phyloP scores from a whole-genome alignment of 192 early-diverging fungal species.

The Diversispora eburnea region DNA sequence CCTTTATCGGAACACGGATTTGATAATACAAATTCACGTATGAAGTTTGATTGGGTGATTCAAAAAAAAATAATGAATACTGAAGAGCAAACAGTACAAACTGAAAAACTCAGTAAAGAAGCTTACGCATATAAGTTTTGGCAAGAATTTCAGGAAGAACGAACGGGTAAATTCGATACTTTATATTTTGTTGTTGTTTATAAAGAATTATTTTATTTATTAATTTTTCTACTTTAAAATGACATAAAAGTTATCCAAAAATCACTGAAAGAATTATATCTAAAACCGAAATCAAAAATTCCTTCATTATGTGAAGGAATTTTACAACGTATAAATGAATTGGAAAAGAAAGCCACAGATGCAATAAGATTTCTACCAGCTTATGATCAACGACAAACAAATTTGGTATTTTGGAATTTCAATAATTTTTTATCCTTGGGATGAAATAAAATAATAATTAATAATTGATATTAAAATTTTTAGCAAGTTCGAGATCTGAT shows the following conservation, averaged over 20 bases:
- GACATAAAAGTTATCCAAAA: conserved; percentile 7
- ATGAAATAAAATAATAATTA: too few species aligned
- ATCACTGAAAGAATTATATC: not conserved
- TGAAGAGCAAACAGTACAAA: not conserved
- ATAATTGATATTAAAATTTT: conserved; percentile 9
- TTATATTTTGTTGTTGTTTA: too few species aligned
- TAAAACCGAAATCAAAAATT: conserved; percentile 14
- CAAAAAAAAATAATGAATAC: not conserved
- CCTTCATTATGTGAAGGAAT: conserved; percentile 32
- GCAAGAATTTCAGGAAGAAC: conserved; percentile 27
- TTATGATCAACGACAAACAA: conserved; percentile 65
- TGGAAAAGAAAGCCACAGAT: conserved; percentile 60
- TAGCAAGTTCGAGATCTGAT: conserved; percentile 51
- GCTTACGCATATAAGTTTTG: conserved; percentile 23
- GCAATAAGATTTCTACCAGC: conserved; percentile 60
- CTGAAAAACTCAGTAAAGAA: conserved; percentile 14
- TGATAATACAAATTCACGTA: too few species aligned
- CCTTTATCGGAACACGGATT: too few species aligned
- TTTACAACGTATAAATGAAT: conserved; percentile 46
- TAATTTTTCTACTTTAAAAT: not conserved
- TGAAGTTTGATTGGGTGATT: too few species aligned
- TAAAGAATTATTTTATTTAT: not conserved
- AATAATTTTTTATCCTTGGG: not conserved
- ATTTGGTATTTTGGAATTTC: conserved; percentile 37
- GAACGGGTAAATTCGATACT: not conserved